Evolutionary conservation across 1,284 basidiomycete species (phyloP), one percentile per base, ranked within the genome.

Genomic region (Ceratobasidium sp.): DNA sequence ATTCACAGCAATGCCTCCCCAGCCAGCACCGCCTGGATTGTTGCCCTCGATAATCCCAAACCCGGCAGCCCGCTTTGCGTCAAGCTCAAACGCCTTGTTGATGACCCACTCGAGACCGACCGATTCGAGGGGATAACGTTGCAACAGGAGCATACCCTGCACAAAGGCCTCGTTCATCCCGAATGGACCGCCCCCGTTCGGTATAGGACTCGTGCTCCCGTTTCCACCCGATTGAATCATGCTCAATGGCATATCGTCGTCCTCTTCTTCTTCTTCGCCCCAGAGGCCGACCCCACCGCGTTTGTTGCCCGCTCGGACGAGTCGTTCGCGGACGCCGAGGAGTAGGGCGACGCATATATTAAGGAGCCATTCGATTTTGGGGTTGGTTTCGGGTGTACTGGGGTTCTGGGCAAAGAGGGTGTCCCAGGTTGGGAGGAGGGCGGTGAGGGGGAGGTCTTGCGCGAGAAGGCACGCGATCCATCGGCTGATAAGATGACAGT

Each of bases 391-490:
- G 17, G 69, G 71, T 12, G 70, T 70, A 35, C 55, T 62, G 17
- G 72, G 72, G 17, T 68, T 32, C 57, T 82, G 81, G 60, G 87
- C 83, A 73, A 92, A 88, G 3, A 92, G 73, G 1, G 84, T 83
- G 75, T 92, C 90, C 91, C 91, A 92, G 1, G 86, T 77, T 12
- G 82, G 80, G 32, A 89, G 79, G 6, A 90, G 80, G 4, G 85
- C 82, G 1, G 83, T 74, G 15, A 90, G 74, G 0, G 90, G 87
- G 17, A 92, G 76, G 0, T 90, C 89, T 73, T 91, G 90, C 0
- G 88, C 84, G 25, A 92, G 78, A 7, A 92, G 74, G 10, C 89
- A 84, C n/a, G 88, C 85, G 10, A 92, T 79, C 90, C 90, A 92
- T 52, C 86, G 87, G 77, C 90, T 92, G 69, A 25, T 71, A 31